phyloP scores from a whole-genome alignment of 257 asterid species.

The Cynanchum wilfordii region DNA sequence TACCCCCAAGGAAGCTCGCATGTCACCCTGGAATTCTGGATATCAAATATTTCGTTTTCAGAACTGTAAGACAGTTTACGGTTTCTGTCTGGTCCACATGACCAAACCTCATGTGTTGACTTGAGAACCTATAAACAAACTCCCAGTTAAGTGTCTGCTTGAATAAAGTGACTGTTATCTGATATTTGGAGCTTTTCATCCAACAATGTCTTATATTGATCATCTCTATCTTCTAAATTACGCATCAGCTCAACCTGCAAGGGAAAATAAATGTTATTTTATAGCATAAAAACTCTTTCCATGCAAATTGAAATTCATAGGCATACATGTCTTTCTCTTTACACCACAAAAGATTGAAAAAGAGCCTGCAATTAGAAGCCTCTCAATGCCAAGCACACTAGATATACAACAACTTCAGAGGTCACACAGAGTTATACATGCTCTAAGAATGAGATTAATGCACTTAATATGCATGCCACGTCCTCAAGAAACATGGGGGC shows the following conservation, averaged over 20 bases:
- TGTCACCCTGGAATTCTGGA: not conserved
- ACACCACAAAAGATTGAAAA: not conserved
- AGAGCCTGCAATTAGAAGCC: not conserved
- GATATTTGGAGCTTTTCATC: conserved; percentile 64
- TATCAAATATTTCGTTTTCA: not conserved
- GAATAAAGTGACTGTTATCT: conserved; percentile 34
- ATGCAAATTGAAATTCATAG: not conserved
- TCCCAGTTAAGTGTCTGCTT: conserved; percentile 28
- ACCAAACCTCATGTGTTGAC: conserved; percentile 15
- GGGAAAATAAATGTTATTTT: not conserved
- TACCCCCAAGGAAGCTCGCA: not conserved
- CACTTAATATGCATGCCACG: not conserved
- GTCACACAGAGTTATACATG: too few species aligned
- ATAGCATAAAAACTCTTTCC: not conserved
- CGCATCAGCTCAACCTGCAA: conserved; percentile 63
- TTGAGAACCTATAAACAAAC: conserved; percentile 21
- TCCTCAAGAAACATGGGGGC: not conserved
- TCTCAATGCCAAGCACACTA: not conserved
- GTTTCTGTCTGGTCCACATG: not conserved
- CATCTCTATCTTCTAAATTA: conserved; percentile 63
- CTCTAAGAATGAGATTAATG: not conserved
- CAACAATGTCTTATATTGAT: conserved; percentile 54
- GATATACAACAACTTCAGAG: not conserved
- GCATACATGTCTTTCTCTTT: not conserved
- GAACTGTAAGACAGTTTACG: not conserved